A percentile compares a stretch with the other conserved stretches of the same genome.
phyloP scores from a whole-genome alignment of 2,329 filamentous ascomycete species.

The Botrytis deweyae region DNA sequence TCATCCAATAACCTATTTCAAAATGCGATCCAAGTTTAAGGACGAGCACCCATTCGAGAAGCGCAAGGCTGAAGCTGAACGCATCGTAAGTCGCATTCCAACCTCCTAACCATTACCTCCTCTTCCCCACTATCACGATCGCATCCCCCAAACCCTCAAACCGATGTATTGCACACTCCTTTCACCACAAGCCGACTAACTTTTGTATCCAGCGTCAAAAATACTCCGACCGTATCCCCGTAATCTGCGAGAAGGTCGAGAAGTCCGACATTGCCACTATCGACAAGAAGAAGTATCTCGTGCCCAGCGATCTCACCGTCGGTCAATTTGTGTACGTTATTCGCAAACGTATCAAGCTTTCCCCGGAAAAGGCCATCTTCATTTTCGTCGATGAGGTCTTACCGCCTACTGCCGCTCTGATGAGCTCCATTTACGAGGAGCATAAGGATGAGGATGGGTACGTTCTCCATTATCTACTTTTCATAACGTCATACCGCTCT shows the following conservation, averaged over 20 bases:
- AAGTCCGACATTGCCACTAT: slow-evolving; percentile 99
- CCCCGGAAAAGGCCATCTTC: slow-evolving; percentile 99
- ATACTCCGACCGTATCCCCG: slow-evolving; percentile 96
- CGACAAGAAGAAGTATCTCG: slow-evolving; percentile 99
- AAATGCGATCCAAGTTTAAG: slow-evolving; percentile 99
- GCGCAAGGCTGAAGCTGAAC: slow-evolving; percentile 99
- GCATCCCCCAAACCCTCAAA: slow-evolving; percentile 15
- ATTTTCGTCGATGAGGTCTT: slow-evolving; percentile 99
- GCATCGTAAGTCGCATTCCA: slow-evolving; percentile 43
- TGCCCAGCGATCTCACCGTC: slow-evolving; percentile 94
- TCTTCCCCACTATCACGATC: slow-evolving; percentile 16
- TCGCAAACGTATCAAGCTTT: slow-evolving; percentile 99
- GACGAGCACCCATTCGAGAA: slow-evolving; percentile 99
- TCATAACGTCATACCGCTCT: slow-evolving; percentile 20
- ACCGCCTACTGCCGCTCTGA: slow-evolving; percentile 91
- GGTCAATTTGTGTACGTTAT: slow-evolving; percentile 99
- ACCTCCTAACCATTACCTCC: slow-evolving; percentile 19
- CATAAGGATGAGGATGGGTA: slow-evolving; percentile 82
- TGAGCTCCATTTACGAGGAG: slow-evolving; percentile 99
- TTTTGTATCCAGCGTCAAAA: slow-evolving; percentile 69
- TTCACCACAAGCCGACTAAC: background rate
- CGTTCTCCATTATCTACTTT: slow-evolving; percentile 36
- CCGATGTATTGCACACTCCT: slow-evolving; percentile 18
- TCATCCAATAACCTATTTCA: slow-evolving; percentile 46
- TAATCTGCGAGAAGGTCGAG: slow-evolving; percentile 99